Evolutionary conservation across 2,329 filamentous ascomycete genomes (phyloP), one percentile per base, ranked within the genome.

Genomic region (Colletotrichum agaves): DNA sequence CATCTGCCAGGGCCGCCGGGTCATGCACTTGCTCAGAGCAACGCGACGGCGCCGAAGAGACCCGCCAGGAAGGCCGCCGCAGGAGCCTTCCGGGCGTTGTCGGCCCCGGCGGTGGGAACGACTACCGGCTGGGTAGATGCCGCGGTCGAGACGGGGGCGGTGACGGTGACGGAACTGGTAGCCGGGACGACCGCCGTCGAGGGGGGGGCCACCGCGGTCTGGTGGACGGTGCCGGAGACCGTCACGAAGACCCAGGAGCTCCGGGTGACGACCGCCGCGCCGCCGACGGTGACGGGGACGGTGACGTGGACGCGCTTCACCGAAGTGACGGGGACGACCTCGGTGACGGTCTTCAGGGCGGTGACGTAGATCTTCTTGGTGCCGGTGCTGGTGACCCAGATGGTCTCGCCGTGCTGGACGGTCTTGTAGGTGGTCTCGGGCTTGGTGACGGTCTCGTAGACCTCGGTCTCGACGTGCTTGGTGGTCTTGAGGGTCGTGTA

Each of bases 351-450:
- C 74, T 75, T 64, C 67, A 81, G 72, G 49, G 78, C 75, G 10
- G 81, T 64, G 17, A 69, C 73, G 23, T 76, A 76, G 3, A 80
- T 72, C 6, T 80, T 83, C 73, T 81, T 75, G 3, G 81, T 83
- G 64, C 75, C 75, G 6, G 83, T 85, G 69, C 78, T 71, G 5
- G 80, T 83, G 52, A 83, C 63, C 55, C 79, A 78, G 49, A 81
- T 72, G 10, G 71, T 67, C 27, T 73, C 71, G 63, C 61, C 59
- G 70, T 69, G 53, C 81, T 84, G 52, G 72, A 82, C 75, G n/a
- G 83, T 84, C 5, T 81, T 81, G 72, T 80, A 79, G 57, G 75
- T 75, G 58, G 76, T 79, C 71, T 73, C 78, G 12, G 80, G 79
- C 47, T 80, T 77, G 21, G 81, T 81, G 33, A 69, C 53, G 21